Percentiles rank a stretch among this genome's conserved stretches.
Evolutionary conservation across 208 protist genomes (phyloP).

Genomic region (Zelonia costaricensis): DNA sequence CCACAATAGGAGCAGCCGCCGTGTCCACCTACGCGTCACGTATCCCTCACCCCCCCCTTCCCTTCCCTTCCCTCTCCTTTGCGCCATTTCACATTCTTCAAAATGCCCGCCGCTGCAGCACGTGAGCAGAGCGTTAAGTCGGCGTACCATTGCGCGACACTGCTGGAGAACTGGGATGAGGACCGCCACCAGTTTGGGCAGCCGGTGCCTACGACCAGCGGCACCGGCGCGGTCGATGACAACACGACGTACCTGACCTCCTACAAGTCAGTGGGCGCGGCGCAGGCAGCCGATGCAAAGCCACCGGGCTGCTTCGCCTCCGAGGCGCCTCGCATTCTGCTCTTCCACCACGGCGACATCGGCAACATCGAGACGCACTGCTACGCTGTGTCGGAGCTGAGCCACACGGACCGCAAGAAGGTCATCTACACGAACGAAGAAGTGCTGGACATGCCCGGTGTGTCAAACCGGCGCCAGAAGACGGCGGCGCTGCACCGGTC

Average conservation of each 20-base stretch:
- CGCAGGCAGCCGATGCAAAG: conserved; percentile 45
- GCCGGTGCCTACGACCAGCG: conserved; percentile 6
- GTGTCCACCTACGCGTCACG: no score
- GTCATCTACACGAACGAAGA: conserved; percentile 48
- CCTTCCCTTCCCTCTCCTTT: conserved; percentile 3
- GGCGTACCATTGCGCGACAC: conserved; percentile 84
- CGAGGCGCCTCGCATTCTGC: conserved; percentile 65
- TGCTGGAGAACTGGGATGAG: conserved; percentile 89
- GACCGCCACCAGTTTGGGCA: conserved; percentile 54
- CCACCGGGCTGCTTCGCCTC: conserved; percentile 53
- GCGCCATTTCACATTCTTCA: conserved; percentile 4
- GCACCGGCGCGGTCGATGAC: conserved; percentile 19
- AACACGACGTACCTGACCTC: conserved; percentile 60
- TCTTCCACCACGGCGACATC: conserved; percentile 89
- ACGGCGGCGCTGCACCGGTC: conserved; percentile 39
- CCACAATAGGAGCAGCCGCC: no score
- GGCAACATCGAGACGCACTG: conserved; percentile 46
- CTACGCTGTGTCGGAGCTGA: conserved; percentile 65
- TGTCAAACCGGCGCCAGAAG: conserved; percentile 36
- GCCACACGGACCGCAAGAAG: conserved; percentile 51
- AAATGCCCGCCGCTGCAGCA: conserved; percentile 20
- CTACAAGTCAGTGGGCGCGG: conserved; percentile 41
- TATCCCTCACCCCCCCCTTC: no score
- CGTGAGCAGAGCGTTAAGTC: conserved; percentile 52
- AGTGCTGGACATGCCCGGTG: conserved; percentile 66